Conservation (phyloP, 148 eudicot species). For the Diospyros lotus region DNA sequence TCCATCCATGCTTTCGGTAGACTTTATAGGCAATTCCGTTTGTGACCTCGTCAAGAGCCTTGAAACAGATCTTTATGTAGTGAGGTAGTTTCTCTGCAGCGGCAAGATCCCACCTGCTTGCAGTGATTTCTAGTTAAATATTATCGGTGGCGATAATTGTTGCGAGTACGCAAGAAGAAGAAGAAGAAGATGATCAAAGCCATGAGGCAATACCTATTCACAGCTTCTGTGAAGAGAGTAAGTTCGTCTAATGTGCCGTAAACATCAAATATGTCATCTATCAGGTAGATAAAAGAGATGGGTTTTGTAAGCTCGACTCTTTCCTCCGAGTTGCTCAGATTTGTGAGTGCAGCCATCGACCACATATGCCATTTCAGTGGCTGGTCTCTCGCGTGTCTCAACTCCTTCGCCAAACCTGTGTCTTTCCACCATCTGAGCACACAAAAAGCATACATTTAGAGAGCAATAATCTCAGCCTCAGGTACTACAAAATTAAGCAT, state of each 20-base stretch:
- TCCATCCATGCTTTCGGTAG: conserved; percentile 35
- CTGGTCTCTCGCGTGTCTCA: conserved; percentile 50
- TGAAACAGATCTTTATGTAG: conserved; percentile 51
- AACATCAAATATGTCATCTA: conserved; percentile 71
- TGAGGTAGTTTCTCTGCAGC: conserved; percentile 37
- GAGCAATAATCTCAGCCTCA: background rate
- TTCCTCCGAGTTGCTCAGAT: conserved; percentile 27
- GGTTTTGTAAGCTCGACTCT: conserved; percentile 57
- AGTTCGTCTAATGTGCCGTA: conserved; percentile 54
- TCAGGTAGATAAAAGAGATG: conserved; percentile 48
- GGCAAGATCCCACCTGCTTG: conserved; percentile 17
- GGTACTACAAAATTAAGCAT: too few relatives aligned
- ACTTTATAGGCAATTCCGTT: conserved; percentile 36
- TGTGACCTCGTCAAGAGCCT: conserved; percentile 35
- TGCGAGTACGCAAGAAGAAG: background rate
- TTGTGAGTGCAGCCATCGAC: conserved; percentile 45
- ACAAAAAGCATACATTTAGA: background rate
- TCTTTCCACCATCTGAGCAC: conserved; percentile 62
- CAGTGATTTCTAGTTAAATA: background rate
- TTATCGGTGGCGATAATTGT: background rate
- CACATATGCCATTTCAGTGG: conserved; percentile 79
- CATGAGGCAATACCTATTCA: conserved; percentile 30
- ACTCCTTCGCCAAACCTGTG: conserved; percentile 29
- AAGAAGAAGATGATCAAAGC: background rate
- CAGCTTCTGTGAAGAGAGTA: conserved; percentile 51